These are phyloP conservation scores for Casuarina glauca DNA, from an alignment of 306 rosid genomes.

Conservation along the genomic window DNA sequence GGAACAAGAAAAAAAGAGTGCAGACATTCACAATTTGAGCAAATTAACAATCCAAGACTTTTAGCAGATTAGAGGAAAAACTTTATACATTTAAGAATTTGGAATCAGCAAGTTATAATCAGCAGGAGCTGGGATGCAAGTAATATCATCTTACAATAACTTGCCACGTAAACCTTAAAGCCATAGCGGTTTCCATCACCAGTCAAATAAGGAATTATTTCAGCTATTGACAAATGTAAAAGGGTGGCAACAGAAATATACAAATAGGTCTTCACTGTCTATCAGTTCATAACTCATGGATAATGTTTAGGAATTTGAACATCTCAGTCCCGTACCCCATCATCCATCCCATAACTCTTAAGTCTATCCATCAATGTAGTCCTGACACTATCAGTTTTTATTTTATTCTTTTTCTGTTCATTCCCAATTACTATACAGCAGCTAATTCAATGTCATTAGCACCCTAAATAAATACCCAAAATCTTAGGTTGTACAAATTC, in stretches of 20 bases:
- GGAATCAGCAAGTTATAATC: neutral
- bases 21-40: neutral
- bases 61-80: neutral
- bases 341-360: neutral
- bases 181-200: neutral
- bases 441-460: neutral
- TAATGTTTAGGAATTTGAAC: neutral
- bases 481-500: neutral
- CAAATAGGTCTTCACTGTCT: neutral
- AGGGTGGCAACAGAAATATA: neutral
- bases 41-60: neutral
- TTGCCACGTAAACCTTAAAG: neutral
- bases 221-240: neutral
- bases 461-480: neutral
- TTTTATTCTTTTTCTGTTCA: neutral
- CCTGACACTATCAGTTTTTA: neutral
- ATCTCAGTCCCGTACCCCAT: neutral
- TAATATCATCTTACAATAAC: neutral
- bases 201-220: neutral
- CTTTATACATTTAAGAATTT: too few relatives aligned
- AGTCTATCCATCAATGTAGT: neutral
- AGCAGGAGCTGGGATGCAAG: neutral
- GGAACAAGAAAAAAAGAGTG: neutral
- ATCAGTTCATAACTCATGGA: neutral
- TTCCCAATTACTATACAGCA: neutral